Evolutionary conservation across 345 rosid species (phyloP), one percentile per base, ranked within the genome.

Genomic region (Populus simonii): DNA sequence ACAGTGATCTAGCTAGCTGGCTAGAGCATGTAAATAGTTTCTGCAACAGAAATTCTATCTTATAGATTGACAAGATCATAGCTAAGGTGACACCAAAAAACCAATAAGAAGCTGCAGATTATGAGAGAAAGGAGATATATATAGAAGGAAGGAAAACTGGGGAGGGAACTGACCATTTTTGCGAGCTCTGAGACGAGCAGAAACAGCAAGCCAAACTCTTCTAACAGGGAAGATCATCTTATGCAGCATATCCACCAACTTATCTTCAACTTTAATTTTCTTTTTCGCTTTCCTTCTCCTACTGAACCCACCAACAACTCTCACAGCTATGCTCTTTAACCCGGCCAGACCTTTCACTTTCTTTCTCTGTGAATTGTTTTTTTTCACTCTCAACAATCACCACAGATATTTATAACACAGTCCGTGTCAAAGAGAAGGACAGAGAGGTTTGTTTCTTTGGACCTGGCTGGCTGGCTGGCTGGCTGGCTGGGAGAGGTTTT

Each of bases 151-250:
- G 45, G 15, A 27, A 13, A n/a, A 49, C 11, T 1, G 23, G 3
- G n/a, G 25, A 8, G 29, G 47, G 20, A 5, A 29, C 82, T 18
- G 53, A 89, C 92, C 92, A 55, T 86, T 82, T 77, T 87, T 84
- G 43, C 83, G 86, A 47, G 89, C 75, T 45, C 85, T 87, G 66
- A 90, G 67, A 8, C 89, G 90, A 67, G 92, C 67, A 39, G 93
- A 89, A 72, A 90, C 75, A 62, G 85, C 77, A 62, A 85, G 36
- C 91, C 90, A 89, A 41, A 87, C 84, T 12, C 84, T 51, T 7
- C 87, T 51, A 73, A 88, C 87, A 66, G 92, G 94, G 74, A 89
- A 86, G 76, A 90, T 74, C 83, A 87, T 84, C 82, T 87, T 85
- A 12, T 86, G 84, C 91, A 88, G 88, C 78, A 45, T 82, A 45